phyloP scores from a whole-genome alignment of 805 yeast genomes.

The Jamesozyma lodderae region DNA sequence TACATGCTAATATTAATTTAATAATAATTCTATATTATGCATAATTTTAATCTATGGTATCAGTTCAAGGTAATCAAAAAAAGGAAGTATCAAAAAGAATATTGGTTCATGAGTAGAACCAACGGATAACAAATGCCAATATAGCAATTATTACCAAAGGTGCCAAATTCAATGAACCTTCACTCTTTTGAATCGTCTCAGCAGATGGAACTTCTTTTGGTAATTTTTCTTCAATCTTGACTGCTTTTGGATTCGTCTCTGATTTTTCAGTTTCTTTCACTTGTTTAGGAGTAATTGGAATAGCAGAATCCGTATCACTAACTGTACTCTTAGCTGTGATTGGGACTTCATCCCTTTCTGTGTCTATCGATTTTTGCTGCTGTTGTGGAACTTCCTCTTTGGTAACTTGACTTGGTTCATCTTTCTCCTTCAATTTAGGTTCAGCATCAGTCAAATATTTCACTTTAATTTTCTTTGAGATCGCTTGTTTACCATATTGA shows the following conservation, averaged over 20 bases:
- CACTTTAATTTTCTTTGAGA: conserved; percentile 61
- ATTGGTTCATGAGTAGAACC: conserved; percentile 48
- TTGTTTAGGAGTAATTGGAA: neutral
- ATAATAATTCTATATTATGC: neutral
- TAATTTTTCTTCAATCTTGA: conserved; percentile 6
- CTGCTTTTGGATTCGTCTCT: neutral
- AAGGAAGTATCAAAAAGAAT: neutral
- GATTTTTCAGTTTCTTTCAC: neutral
- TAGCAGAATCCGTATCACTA: neutral
- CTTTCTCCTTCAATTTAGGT: conserved; percentile 4
- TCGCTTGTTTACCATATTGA: conserved; percentile 43
- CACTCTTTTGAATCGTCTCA: conserved; percentile 14
- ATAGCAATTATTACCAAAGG: conserved; percentile 45
- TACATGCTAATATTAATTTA: too few species aligned
- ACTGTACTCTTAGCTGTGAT: conserved; percentile 4
- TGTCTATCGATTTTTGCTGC: conserved; percentile 12
- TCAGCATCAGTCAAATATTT: conserved; percentile 30
- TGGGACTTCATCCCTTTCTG: conserved; percentile 6
- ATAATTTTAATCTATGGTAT: neutral
- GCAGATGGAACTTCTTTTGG: conserved; percentile 16
- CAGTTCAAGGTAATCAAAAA: neutral
- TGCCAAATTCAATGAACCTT: conserved; percentile 48
- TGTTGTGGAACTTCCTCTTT: conserved; percentile 5
- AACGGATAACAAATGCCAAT: conserved; percentile 51
- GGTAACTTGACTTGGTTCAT: conserved; percentile 1